phyloP scores from a whole-genome alignment of 2,329 filamentous ascomycete genomes.

The Elsinoe batatas region DNA sequence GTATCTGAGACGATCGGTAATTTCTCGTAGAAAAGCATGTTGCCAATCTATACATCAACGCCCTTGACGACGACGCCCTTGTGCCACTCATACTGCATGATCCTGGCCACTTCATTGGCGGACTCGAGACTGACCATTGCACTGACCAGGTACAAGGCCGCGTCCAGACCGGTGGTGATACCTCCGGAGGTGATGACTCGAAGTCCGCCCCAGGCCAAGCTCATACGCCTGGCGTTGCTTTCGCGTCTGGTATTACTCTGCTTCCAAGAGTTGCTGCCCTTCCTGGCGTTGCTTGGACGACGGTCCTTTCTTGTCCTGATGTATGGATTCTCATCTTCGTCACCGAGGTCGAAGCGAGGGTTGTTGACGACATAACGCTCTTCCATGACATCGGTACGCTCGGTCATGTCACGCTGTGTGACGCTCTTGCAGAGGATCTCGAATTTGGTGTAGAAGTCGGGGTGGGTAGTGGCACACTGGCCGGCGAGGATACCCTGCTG shows the following conservation, averaged over 20 bases:
- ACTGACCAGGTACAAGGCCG: slow-evolving; percentile 73
- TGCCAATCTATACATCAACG: slow-evolving; percentile 58
- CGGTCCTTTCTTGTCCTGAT: slow-evolving; percentile 40
- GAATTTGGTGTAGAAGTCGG: slow-evolving; percentile 68
- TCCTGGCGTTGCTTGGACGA: slow-evolving; percentile 43
- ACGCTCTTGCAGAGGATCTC: slow-evolving; percentile 72
- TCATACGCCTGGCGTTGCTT: slow-evolving; percentile 67
- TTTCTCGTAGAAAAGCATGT: not conserved
- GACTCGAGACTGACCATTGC: slow-evolving; percentile 69
- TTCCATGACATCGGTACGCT: slow-evolving; percentile 75
- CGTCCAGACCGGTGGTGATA: slow-evolving; percentile 71
- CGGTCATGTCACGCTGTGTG: slow-evolving; percentile 57
- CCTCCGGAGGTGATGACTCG: slow-evolving; percentile 73
- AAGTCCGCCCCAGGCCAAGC: slow-evolving; percentile 59
- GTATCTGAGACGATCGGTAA: not conserved
- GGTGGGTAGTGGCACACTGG: slow-evolving; percentile 71
- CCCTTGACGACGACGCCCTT: slow-evolving; percentile 79
- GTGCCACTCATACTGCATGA: slow-evolving; percentile 75
- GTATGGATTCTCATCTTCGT: slow-evolving; percentile 75
- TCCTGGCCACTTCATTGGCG: slow-evolving; percentile 62
- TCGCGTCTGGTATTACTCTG: slow-evolving; percentile 65
- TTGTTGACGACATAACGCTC: slow-evolving; percentile 87
- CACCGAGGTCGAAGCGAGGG: slow-evolving; percentile 70
- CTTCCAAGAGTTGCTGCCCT: slow-evolving; percentile 76
- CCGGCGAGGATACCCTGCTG: slow-evolving; percentile 68